These are phyloP conservation scores for Wilcoxina mikolae DNA, from an alignment of 495 filamentous ascomycete genomes.

Conservation along the genomic window DNA sequence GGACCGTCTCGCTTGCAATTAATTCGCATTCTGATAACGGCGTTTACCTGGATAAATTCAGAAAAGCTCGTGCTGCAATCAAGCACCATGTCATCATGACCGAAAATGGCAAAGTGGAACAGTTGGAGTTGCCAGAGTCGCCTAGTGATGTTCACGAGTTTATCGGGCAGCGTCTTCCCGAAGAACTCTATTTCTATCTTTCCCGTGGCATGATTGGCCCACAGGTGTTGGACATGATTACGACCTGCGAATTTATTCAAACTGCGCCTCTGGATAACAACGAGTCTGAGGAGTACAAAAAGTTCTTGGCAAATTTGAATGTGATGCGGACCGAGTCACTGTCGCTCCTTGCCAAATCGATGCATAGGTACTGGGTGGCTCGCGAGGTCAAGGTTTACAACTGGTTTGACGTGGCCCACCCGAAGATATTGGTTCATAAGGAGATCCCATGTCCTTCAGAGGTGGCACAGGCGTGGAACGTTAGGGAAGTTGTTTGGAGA, in stretches of 20 bases:
- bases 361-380: conserved; percentile 66
- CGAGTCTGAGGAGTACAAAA: conserved; percentile 62
- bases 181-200: conserved; percentile 86
- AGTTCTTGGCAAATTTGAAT: conserved; percentile 56
- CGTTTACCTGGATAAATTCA: conserved; percentile 70
- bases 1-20: conserved; percentile 48
- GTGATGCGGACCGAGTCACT: conserved; percentile 60
- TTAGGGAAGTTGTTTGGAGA: conserved; percentile 41
- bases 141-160: conserved; percentile 77
- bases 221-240: conserved; percentile 65
- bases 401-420: conserved; percentile 68
- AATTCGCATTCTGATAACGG: conserved; percentile 55
- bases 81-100: conserved; percentile 76
- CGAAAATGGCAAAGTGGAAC: conserved; percentile 55
- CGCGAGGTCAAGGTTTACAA: conserved; percentile 60
- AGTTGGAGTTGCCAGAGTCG: conserved; percentile 50
- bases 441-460: conserved; percentile 44
- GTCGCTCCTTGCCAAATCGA: conserved; percentile 55
- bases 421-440: conserved; percentile 51
- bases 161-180: conserved; percentile 72
- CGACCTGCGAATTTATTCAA: conserved; percentile 58
- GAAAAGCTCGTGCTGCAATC: conserved; percentile 64
- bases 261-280: conserved; percentile 68
- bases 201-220: conserved; percentile 66
- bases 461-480: conserved; percentile 57